Conservation (phyloP, 345 rosid species). For the Physaria fendleri region DNA sequence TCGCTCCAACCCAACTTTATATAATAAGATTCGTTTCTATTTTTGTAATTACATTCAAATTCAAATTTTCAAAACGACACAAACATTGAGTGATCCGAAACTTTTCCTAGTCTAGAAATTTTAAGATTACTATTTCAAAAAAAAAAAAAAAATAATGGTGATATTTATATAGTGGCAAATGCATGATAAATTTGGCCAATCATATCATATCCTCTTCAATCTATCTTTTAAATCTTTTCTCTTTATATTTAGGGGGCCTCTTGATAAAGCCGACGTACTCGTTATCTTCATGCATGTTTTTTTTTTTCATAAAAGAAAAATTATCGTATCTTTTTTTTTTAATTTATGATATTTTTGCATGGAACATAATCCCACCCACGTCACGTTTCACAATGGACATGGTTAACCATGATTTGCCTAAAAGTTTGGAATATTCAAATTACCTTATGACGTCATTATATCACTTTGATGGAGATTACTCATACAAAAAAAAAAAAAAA, state of each 20-base stretch:
- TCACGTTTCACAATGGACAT: constrained; percentile 25
- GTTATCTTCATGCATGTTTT: constrained; percentile 27
- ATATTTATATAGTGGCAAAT: constrained; percentile 15
- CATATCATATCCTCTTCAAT: constrained; percentile 24
- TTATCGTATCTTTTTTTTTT: not conserved
- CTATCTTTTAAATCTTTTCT: constrained; percentile 15
- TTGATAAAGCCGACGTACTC: constrained; percentile 28
- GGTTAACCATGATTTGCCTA: constrained; percentile 30
- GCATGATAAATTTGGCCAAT: constrained; percentile 17
- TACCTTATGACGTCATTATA: constrained; percentile 5
- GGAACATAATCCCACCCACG: constrained; percentile 18
- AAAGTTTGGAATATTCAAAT: constrained; percentile 23
- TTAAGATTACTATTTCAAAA: too few relatives aligned
- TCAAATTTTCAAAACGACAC: too few relatives aligned
- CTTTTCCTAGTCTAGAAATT: too few relatives aligned
- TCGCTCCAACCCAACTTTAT: too few relatives aligned
- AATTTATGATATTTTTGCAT: constrained; percentile 11
- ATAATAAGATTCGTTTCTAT: too few relatives aligned
- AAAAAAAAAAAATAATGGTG: too few relatives aligned
- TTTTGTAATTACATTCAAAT: too few relatives aligned
- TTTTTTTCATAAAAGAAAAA: not conserved
- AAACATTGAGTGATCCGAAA: too few relatives aligned
- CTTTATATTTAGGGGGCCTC: constrained; percentile 16
- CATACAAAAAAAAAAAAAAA: too few relatives aligned
- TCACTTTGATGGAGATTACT: not conserved